Evolutionary conservation across 177 flowering plant species (phyloP).

Genomic region (Vitis hybrid): DNA sequence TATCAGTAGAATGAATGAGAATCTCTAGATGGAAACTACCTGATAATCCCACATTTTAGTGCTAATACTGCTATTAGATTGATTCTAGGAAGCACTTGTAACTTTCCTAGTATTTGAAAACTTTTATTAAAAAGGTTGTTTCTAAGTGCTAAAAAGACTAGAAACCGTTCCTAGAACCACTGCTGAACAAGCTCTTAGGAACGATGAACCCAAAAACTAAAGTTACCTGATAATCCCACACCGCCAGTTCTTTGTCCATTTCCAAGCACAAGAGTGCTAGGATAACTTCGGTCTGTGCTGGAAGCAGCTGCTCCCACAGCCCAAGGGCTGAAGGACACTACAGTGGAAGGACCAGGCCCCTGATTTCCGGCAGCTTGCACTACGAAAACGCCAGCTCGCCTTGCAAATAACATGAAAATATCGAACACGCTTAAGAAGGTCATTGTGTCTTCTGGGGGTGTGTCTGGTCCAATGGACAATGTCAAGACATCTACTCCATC

Average conservation of each 20-base stretch:
- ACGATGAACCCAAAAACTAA: too few relatives aligned
- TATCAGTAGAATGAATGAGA: neutral
- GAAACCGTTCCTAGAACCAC: too few relatives aligned
- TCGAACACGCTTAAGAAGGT: conserved; percentile 71
- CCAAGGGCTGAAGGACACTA: conserved; percentile 88
- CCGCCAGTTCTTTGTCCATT: conserved; percentile 57
- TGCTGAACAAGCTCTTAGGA: too few relatives aligned
- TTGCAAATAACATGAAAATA: conserved; percentile 59
- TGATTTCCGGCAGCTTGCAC: conserved; percentile 87
- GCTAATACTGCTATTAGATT: too few relatives aligned
- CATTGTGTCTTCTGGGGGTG: conserved; percentile 63
- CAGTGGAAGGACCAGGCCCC: conserved; percentile 65
- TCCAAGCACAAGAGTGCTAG: conserved; percentile 62
- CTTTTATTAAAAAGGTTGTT: too few relatives aligned
- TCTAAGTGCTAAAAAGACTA: too few relatives aligned
- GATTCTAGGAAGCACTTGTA: too few relatives aligned
- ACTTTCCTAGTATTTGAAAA: too few relatives aligned
- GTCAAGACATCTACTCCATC: conserved; percentile 86
- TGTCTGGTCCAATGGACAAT: conserved; percentile 85
- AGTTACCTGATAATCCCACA: conserved; percentile 75
- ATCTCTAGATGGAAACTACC: neutral
- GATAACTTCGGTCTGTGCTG: conserved; percentile 64
- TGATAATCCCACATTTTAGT: too few relatives aligned
- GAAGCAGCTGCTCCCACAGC: conserved; percentile 69
- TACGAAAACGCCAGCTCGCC: conserved; percentile 79